phyloP scores from a whole-genome alignment of 228 moss, liverwort and hornwort genomes.

The Sphagnum magellanicum region DNA sequence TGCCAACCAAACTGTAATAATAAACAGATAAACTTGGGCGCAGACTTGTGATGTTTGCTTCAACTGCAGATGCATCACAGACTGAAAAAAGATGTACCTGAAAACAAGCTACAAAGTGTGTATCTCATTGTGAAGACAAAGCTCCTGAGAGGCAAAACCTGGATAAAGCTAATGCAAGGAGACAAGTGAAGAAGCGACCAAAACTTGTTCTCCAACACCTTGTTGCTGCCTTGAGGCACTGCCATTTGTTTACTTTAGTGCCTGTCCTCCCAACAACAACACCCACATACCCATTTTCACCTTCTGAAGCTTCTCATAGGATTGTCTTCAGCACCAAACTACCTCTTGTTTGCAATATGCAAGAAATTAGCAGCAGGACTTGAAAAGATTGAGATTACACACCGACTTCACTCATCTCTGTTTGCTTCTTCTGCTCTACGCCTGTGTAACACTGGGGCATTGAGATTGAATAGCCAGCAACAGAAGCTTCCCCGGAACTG shows the following conservation, averaged over 20 bases:
- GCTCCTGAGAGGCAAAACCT: slow-evolving; percentile 7
- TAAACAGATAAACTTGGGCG: too few relatives aligned
- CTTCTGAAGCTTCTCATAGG: too few relatives aligned
- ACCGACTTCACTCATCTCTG: slow-evolving; percentile 40
- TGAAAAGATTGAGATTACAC: background rate
- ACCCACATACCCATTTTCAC: too few relatives aligned
- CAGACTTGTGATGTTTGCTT: too few relatives aligned
- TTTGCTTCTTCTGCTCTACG: slow-evolving; percentile 3
- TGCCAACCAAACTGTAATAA: background rate
- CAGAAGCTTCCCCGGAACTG: background rate
- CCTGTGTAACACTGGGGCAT: slow-evolving; percentile 5
- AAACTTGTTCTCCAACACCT: slow-evolving; percentile 24
- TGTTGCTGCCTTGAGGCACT: slow-evolving; percentile 17
- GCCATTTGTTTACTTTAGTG: slow-evolving; percentile 29
- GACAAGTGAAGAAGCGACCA: slow-evolving; percentile 23
- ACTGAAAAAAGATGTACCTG: too few relatives aligned
- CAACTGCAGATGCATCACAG: too few relatives aligned
- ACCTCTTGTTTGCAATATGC: too few relatives aligned
- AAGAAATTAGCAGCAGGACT: too few relatives aligned
- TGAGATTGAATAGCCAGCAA: background rate
- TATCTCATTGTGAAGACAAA: too few relatives aligned
- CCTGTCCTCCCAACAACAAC: slow-evolving; percentile 15
- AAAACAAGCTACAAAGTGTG: too few relatives aligned
- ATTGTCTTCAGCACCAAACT: too few relatives aligned
- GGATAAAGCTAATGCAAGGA: slow-evolving; percentile 4